Evolutionary conservation across 2,329 filamentous ascomycete genomes (phyloP).

Genomic region (Nothopassalora personata): DNA sequence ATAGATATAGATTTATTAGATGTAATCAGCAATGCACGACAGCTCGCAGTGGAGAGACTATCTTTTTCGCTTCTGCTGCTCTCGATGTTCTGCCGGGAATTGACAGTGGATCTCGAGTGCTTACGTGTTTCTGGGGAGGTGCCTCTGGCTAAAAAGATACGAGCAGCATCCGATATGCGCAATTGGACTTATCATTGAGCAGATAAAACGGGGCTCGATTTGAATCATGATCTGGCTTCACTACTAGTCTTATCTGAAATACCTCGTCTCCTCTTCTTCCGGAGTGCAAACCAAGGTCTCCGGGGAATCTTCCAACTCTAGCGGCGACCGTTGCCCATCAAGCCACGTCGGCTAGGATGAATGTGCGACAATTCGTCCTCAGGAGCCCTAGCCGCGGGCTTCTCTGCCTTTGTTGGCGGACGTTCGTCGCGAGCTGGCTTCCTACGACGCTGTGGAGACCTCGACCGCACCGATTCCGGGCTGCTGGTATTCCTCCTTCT

Average conservation of each 20-base stretch:
- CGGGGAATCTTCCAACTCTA: too few relatives aligned
- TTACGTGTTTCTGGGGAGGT: not conserved
- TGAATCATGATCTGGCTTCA: not conserved
- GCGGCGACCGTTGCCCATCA: conserved; percentile 22
- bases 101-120: not conserved
- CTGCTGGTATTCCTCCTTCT: conserved; percentile 28
- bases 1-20: not conserved
- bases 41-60: not conserved
- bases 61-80: too few relatives aligned
- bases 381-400: conserved; percentile 5
- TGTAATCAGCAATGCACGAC: not conserved
- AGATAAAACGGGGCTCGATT: not conserved
- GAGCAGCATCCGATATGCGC: not conserved
- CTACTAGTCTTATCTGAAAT: not conserved
- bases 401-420: not conserved
- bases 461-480: conserved; percentile 25
- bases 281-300: too few relatives aligned
- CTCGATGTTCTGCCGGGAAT: too few relatives aligned
- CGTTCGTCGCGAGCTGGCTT: not conserved
- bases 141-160: too few relatives aligned
- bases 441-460: conserved; percentile 20
- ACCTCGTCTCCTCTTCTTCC: not conserved
- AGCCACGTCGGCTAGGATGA: conserved; percentile 32
- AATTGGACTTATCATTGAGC: not conserved
- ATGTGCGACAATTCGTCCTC: conserved; percentile 32